Conservation (phyloP, 2,329 filamentous ascomycete genomes). For the Xylaria sp. region DNA sequence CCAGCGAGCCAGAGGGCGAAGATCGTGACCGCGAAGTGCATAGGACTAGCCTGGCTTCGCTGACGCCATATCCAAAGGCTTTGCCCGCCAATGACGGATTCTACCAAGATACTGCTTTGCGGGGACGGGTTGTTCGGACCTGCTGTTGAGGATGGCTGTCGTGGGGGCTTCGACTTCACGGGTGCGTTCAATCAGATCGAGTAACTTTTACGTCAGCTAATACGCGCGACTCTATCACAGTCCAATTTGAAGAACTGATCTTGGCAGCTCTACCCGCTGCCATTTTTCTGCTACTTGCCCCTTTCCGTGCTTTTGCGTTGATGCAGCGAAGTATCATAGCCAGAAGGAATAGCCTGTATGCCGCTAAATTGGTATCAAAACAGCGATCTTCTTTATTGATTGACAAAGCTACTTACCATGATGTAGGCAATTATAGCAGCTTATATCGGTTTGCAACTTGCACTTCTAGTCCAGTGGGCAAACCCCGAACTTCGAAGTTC, state of each 20-base stretch:
- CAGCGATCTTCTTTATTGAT: background rate
- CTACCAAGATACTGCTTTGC: constrained; percentile 13
- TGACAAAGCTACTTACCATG: background rate
- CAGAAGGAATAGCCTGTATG: constrained; percentile 4
- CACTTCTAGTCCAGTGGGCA: constrained; percentile 16
- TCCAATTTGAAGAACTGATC: constrained; percentile 22
- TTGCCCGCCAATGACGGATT: constrained; percentile 6
- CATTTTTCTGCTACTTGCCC: constrained; percentile 13
- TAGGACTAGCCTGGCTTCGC: background rate
- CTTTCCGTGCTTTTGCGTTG: constrained; percentile 14
- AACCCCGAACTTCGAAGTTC: constrained; percentile 4
- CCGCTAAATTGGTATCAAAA: constrained; percentile 17
- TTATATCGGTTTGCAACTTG: constrained; percentile 13
- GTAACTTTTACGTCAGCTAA: background rate
- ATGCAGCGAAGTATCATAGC: constrained; percentile 11
- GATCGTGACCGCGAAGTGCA: background rate
- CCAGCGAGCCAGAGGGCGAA: background rate
- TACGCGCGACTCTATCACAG: background rate
- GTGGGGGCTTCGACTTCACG: constrained; percentile 20
- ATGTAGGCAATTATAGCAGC: constrained; percentile 7
- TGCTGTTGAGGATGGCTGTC: background rate
- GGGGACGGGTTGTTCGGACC: constrained; percentile 16
- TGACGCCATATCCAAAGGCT: background rate
- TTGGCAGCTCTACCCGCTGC: constrained; percentile 18
- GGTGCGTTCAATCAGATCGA: background rate